phyloP scores from a whole-genome alignment of 805 yeast species.

The Yamadazyma tumulicola region DNA sequence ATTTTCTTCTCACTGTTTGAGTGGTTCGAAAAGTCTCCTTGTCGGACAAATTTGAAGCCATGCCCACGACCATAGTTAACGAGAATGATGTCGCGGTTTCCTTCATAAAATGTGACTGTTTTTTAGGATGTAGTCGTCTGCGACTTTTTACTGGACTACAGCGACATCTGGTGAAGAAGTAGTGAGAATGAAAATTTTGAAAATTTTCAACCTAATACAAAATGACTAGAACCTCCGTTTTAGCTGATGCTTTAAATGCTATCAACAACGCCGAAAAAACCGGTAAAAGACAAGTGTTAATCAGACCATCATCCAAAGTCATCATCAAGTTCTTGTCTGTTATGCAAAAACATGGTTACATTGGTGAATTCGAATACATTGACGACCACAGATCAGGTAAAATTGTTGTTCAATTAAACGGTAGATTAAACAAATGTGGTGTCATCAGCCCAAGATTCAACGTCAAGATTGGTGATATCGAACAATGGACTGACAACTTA shows the following conservation, averaged over 20 bases:
- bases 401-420: slow-evolving; percentile 94
- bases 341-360: slow-evolving; percentile 98
- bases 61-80: too few species aligned
- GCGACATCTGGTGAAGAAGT: too few species aligned
- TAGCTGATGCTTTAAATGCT: slow-evolving; percentile 97
- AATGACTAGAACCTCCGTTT: slow-evolving; percentile 98
- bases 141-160: too few species aligned
- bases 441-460: slow-evolving; percentile 98
- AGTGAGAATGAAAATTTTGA: slow-evolving; percentile 4
- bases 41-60: too few species aligned
- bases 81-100: too few species aligned
- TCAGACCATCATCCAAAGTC: slow-evolving; percentile 98
- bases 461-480: slow-evolving; percentile 91
- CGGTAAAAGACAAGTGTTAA: slow-evolving; percentile 97
- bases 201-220: slow-evolving; percentile 17
- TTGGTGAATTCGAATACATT: slow-evolving; percentile 96
- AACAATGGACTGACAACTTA: slow-evolving; percentile 98
- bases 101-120: too few species aligned
- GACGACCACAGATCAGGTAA: slow-evolving; percentile 99
- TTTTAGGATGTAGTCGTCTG: too few species aligned
- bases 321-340: slow-evolving; percentile 95
- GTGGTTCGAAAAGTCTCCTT: neutral
- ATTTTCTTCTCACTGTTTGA: too few species aligned
- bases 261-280: slow-evolving; percentile 99
- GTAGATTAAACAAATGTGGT: slow-evolving; percentile 98